phyloP scores from a whole-genome alignment of 208 protist genomes.

The Herpetomonas samuelpessoai region DNA sequence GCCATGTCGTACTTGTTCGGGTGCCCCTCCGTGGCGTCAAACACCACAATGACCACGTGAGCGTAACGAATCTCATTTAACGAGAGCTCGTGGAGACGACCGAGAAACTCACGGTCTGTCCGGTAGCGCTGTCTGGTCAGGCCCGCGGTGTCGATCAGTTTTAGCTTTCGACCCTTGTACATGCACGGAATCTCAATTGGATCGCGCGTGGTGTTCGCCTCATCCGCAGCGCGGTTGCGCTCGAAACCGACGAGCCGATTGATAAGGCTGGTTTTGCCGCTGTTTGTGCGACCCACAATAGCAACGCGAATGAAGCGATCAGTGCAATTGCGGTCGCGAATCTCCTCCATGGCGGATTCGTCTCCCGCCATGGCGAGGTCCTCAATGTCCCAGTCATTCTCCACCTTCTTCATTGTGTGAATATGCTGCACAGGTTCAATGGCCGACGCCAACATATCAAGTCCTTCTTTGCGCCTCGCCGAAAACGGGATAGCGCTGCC shows the following conservation, averaged over 20 bases:
- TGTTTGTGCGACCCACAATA: constrained; percentile 92
- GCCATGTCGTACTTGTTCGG: constrained; percentile 93
- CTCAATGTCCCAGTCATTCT: constrained; percentile 90
- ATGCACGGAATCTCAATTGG: constrained; percentile 83
- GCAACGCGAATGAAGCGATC: constrained; percentile 88
- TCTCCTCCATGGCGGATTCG: constrained; percentile 84
- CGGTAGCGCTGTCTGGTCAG: constrained; percentile 71
- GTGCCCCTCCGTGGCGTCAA: constrained; percentile 91
- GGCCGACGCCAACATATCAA: constrained; percentile 69
- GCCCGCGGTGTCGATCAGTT: constrained; percentile 90
- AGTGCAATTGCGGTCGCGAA: constrained; percentile 77
- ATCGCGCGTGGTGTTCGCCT: constrained; percentile 91
- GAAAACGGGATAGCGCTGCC: constrained; percentile 78
- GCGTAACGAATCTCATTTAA: constrained; percentile 82
- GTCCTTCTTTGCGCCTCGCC: constrained; percentile 48
- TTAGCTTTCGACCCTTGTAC: constrained; percentile 88
- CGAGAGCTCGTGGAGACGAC: constrained; percentile 70
- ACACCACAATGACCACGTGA: constrained; percentile 87
- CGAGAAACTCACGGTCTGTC: constrained; percentile 80
- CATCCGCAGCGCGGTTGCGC: constrained; percentile 72
- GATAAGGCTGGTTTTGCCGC: constrained; percentile 92
- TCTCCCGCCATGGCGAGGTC: constrained; percentile 82
- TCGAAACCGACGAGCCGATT: constrained; percentile 93
- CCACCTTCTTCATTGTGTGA: constrained; percentile 64
- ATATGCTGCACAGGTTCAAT: constrained; percentile 83